Evolutionary conservation across 2,329 filamentous ascomycete genomes (phyloP), one percentile per base, ranked within the genome.

Genomic region (Paracoccidioides brasiliensis): DNA sequence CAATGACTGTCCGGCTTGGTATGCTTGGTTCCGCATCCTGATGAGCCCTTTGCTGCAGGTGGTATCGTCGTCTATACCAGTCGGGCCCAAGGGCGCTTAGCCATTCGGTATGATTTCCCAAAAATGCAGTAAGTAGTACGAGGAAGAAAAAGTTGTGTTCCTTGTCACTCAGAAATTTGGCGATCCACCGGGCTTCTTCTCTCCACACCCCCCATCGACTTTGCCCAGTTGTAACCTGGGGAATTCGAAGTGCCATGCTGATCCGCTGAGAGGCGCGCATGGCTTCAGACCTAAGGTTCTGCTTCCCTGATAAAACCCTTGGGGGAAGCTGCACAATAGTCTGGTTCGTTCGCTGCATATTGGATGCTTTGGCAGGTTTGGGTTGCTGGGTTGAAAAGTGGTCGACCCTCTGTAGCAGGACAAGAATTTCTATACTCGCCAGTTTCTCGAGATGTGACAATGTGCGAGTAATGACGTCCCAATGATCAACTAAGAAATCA

Each of bases 81-180:
- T 76, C 76, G 2, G 79, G 78, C 0, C 77, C 78, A 22, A 81
- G 65, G 3, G 72, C 65, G 56, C 76, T 77, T 9, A 83, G 72
- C 80, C 80, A 82, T 60, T 81, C 78, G 0, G 78, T 81, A 60
- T 82, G 79, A 44, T 76, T 80, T 0, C 79, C 80, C 54, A 83
- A 67, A 56, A 82, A 82, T 1, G 79, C 79, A 1, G 80, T 82
- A 35, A 82, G 69, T 10, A 81, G 68, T 30, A 78, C 80, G 62
- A 78, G 74, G 60, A 82, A 78, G 65, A 82, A 82, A 62, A 80
- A 79, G 53, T 79, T 80, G 58, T 80, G 76, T 56, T 81, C 78
- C 63, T 76, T 77, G 52, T 75, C 72, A 37, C 78, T 78, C 44
- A 79, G 73, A 60, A 73, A 76, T 48, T 75, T 73, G n/a, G 76